These are phyloP conservation scores for Globisporangium parvum DNA, from an alignment of 352 stramenopile species.

Conservation along the genomic window DNA sequence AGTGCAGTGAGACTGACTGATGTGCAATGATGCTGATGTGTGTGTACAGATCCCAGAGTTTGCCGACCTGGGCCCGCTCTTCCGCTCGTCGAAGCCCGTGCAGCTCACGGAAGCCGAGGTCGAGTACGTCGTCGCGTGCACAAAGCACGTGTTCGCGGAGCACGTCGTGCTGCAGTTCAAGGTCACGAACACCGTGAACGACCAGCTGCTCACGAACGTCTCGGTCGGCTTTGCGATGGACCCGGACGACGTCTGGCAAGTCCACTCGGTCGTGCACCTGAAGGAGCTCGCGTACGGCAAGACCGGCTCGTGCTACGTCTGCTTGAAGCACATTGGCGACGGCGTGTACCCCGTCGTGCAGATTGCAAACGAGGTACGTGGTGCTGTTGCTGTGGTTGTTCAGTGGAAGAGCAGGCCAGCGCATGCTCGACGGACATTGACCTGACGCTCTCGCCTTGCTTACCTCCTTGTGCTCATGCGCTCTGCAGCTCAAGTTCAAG, in stretches of 20 bases:
- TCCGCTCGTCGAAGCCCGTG: constrained; percentile 88
- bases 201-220: constrained; percentile 95
- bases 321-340: constrained; percentile 83
- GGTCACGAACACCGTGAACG: constrained; percentile 98
- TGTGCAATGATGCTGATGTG: background rate
- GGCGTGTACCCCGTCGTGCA: constrained; percentile 78
- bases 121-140: constrained; percentile 96
- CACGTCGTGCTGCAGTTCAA: constrained; percentile 97
- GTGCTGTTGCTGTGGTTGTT: background rate
- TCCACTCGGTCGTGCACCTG: constrained; percentile 86
- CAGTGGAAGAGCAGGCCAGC: background rate
- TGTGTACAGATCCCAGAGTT: constrained; percentile 22
- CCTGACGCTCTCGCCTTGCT: background rate
- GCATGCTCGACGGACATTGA: background rate
- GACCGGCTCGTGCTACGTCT: constrained; percentile 91
- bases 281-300: constrained; percentile 92
- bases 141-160: constrained; percentile 96
- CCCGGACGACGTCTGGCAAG: constrained; percentile 88
- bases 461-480: background rate
- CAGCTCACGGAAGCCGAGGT: constrained; percentile 96
- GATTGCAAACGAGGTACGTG: constrained; percentile 87
- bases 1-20: background rate
- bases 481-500: constrained; percentile 88
- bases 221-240: constrained; percentile 90
- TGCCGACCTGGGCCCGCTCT: constrained; percentile 89